Base-by-base conservation (phyloP, 1,284 basidiomycete species). In the Melampsora larici-populina region DNA sequence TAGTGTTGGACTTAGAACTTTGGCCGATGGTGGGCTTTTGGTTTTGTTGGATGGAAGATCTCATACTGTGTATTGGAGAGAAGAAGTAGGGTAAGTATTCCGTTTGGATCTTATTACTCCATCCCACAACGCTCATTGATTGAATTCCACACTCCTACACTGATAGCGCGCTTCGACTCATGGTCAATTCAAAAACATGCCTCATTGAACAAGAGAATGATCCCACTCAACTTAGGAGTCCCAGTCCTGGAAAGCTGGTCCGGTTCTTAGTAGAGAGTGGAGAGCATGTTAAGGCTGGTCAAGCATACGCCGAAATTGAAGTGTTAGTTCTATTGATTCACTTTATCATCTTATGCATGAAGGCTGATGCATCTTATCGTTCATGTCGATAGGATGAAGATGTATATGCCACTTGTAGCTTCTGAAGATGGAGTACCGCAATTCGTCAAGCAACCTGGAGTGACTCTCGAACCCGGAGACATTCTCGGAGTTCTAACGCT, bases 191-290 rank as follows among this genome's bases (percentile, higher is more conserved):
- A 80, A 97, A 97, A 88, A 99, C 97, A 36, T 97, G 94, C 85
- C 88, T 97, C 85, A 96, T 99, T 81, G 97, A 98, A 86, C 95
- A 99, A 85, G 97, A 99, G 88, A 97, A 97, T 82, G 97, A 99
- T 84, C 97, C 97, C 7, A 99, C 97, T 21, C 96, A 99, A 85
- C 87, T 99, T 78, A 88, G 96, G 82, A 94, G 92, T 82, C 97
- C 97, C 15, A 94, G 91, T 85, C 97, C 97, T 31, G 97, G 97
- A 70, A 99, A 99, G 86, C 89, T 99, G 67, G 89, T 99, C 78
- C 89, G 95, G 71, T 96, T 92, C 87, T 89, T 99, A 80, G 91
- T 99, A 80, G 96, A 99, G 82, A 96, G 92, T 79, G 97, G 97
- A 26, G 96, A 98, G 80, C 97, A 99, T 84, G 88, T 99, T 85